Evolutionary conservation across 2,329 filamentous ascomycete genomes (phyloP).

Genomic region (Curvularia lunata): DNA sequence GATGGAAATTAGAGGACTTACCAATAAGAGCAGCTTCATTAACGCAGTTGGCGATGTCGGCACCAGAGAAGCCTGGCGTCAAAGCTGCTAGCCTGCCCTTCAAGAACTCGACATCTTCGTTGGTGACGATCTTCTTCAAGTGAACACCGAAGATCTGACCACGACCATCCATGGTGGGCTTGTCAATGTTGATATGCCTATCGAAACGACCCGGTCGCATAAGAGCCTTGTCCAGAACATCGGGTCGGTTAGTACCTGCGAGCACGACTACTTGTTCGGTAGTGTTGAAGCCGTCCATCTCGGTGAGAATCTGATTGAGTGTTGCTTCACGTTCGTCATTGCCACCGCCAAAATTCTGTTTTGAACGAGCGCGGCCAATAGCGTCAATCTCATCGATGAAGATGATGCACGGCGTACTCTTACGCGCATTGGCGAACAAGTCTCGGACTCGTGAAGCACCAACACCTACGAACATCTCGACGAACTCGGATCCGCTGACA

Average conservation of each 20-base stretch:
- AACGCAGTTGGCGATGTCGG: slow-evolving; percentile 97
- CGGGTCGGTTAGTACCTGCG: slow-evolving; percentile 93
- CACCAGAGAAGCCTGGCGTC: slow-evolving; percentile 95
- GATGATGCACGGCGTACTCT: slow-evolving; percentile 97
- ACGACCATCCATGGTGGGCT: slow-evolving; percentile 94
- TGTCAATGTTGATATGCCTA: slow-evolving; percentile 92
- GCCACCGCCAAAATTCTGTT: slow-evolving; percentile 82
- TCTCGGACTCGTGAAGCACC: slow-evolving; percentile 94
- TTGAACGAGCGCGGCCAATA: slow-evolving; percentile 87
- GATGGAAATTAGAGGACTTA: slow-evolving; percentile 57
- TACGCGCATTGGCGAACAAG: slow-evolving; percentile 90
- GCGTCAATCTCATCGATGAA: slow-evolving; percentile 99
- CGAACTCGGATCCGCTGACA: slow-evolving; percentile 97
- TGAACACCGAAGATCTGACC: slow-evolving; percentile 97
- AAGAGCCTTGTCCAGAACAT: slow-evolving; percentile 91
- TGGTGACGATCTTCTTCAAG: slow-evolving; percentile 90
- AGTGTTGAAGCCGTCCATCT: slow-evolving; percentile 99
- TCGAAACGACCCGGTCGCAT: slow-evolving; percentile 98
- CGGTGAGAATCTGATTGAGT: slow-evolving; percentile 96
- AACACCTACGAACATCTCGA: slow-evolving; percentile 99
- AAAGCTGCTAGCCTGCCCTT: slow-evolving; percentile 88
- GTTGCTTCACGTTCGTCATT: slow-evolving; percentile 98
- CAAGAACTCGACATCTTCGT: slow-evolving; percentile 85
- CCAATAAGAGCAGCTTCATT: slow-evolving; percentile 97
- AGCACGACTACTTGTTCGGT: slow-evolving; percentile 95